phyloP scores from a whole-genome alignment of 371 early-diverging fungal genomes.

The Mortierella sp. region DNA sequence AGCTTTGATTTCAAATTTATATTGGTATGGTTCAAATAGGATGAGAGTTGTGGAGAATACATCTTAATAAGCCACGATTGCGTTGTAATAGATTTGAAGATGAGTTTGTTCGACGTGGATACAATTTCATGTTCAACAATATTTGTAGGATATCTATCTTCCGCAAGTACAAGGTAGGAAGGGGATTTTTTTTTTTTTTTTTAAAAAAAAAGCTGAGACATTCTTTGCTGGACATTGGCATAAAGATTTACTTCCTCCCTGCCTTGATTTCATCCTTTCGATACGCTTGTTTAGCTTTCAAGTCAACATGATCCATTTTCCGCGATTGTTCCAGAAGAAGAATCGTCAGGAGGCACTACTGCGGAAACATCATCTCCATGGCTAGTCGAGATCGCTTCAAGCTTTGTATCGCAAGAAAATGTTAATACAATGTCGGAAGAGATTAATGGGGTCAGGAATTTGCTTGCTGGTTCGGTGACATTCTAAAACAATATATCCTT shows the following conservation, averaged over 20 bases:
- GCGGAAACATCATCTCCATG: constrained; percentile 40
- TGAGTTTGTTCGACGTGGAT: constrained; percentile 51
- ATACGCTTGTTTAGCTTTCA: constrained; percentile 24
- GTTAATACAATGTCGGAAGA: constrained; percentile 55
- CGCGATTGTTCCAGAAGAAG: constrained; percentile 33
- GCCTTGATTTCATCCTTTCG: background rate
- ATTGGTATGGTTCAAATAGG: too few relatives aligned
- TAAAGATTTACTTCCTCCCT: background rate
- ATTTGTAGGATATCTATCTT: constrained; percentile 55
- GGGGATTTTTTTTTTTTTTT: too few relatives aligned
- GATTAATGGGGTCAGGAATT: constrained; percentile 43
- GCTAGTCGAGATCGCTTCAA: constrained; percentile 52
- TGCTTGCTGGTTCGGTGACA: constrained; percentile 42
- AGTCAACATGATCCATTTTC: constrained; percentile 51
- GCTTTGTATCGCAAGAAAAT: constrained; percentile 55
- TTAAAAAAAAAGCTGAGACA: too few relatives aligned
- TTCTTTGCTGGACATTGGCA: background rate
- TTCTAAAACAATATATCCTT: constrained; percentile 7
- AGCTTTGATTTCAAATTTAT: too few relatives aligned
- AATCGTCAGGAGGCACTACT: constrained; percentile 12
- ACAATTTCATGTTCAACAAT: constrained; percentile 53
- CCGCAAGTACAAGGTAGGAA: constrained; percentile 54
- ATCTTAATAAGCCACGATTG: too few relatives aligned
- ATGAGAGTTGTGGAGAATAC: too few relatives aligned
- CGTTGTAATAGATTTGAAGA: constrained; percentile 38